Evolutionary conservation across 805 yeast genomes (phyloP).

Genomic region (Grigorovia transvaalensis): DNA sequence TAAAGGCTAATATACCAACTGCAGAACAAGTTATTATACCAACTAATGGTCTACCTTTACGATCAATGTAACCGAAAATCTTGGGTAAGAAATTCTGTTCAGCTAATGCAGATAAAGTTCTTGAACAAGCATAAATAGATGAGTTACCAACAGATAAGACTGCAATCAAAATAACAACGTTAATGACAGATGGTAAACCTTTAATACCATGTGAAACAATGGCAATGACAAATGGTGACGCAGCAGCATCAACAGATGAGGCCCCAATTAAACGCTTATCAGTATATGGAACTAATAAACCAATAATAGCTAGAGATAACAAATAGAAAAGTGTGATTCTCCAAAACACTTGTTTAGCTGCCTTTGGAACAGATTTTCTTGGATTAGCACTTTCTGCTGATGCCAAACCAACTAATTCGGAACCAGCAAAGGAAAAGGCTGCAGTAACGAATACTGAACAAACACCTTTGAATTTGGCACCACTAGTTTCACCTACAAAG

Average conservation of each 20-base stretch:
- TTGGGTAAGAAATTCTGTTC: slow-evolving; percentile 55
- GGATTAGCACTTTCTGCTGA: slow-evolving; percentile 41
- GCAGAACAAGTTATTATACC: slow-evolving; percentile 41
- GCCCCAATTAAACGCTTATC: slow-evolving; percentile 38
- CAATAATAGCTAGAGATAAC: slow-evolving; percentile 35
- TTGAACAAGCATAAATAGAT: slow-evolving; percentile 58
- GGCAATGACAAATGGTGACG: slow-evolving; percentile 75
- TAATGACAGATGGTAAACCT: slow-evolving; percentile 56
- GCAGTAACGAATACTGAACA: slow-evolving; percentile 67
- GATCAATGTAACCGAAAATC: slow-evolving; percentile 49
- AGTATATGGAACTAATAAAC: slow-evolving; percentile 38
- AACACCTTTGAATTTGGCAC: slow-evolving; percentile 45
- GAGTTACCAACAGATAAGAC: slow-evolving; percentile 66
- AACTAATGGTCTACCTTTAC: slow-evolving; percentile 56
- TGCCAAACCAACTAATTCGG: slow-evolving; percentile 43
- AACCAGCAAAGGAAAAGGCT: slow-evolving; percentile 50
- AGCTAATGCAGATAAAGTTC: slow-evolving; percentile 54
- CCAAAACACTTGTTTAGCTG: slow-evolving; percentile 49
- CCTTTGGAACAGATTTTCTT: slow-evolving; percentile 38
- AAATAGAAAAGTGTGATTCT: slow-evolving; percentile 41
- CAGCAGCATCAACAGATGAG: slow-evolving; percentile 46
- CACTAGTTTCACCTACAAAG: slow-evolving; percentile 36
- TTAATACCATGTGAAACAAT: slow-evolving; percentile 50
- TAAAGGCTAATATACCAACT: slow-evolving; percentile 50
- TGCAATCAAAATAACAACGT: slow-evolving; percentile 57